Conservation (phyloP, 305 asterid genomes). For the Caryopteris hybrid region DNA sequence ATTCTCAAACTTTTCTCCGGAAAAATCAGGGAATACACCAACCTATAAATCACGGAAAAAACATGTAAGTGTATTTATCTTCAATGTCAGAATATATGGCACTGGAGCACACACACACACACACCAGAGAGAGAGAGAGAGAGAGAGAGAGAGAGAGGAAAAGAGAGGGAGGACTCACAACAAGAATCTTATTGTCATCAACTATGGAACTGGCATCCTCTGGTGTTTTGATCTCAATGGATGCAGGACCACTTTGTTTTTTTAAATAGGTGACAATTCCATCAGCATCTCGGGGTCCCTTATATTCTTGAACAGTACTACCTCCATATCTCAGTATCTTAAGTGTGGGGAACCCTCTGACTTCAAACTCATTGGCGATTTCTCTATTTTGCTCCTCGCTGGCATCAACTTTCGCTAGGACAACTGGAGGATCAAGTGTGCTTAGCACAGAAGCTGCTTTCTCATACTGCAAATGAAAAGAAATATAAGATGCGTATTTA, state of each 20-base stretch:
- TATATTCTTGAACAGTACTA: slow-evolving; percentile 67
- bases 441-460: slow-evolving; percentile 83
- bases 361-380: slow-evolving; percentile 52
- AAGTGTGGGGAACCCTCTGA: slow-evolving; percentile 71
- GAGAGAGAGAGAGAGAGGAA: slow-evolving; percentile 2
- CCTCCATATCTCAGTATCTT: slow-evolving; percentile 87
- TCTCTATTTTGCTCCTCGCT: slow-evolving; percentile 56
- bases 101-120: not conserved
- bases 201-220: slow-evolving; percentile 55
- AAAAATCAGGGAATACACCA: slow-evolving; percentile 84
- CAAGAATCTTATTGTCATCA: slow-evolving; percentile 46
- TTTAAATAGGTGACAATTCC: slow-evolving; percentile 68
- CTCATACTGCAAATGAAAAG: slow-evolving; percentile 58
- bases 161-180: slow-evolving; percentile 30
- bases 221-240: slow-evolving; percentile 56
- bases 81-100: slow-evolving; percentile 10
- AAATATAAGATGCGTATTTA: not conserved
- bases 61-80: not conserved
- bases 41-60: slow-evolving; percentile 43
- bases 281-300: slow-evolving; percentile 92
- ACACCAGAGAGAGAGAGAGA: not conserved
- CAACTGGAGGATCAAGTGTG: slow-evolving; percentile 57
- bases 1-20: slow-evolving; percentile 83
- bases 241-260: slow-evolving; percentile 92
- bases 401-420: slow-evolving; percentile 77